Evolutionary conservation across 225 moss, liverwort and hornwort genomes (phyloP), one percentile per base, ranked within the genome.

Genomic region (Straminergon stramineum): DNA sequence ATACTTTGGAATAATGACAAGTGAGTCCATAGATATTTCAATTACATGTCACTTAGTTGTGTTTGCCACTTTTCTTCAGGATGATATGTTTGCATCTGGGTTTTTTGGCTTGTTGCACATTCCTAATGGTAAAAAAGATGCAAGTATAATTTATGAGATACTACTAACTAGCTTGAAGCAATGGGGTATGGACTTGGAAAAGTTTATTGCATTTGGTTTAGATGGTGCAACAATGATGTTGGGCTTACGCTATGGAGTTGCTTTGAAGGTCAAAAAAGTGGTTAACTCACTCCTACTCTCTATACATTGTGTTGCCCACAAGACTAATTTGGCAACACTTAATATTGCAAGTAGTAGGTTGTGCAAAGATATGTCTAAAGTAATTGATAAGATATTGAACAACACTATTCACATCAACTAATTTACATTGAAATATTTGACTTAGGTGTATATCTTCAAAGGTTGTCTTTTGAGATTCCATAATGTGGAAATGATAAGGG

Each of bases 271-370:
- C 65, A 34, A 66, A 37, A 67, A 68, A 37, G 68, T 37, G 10
- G 20, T 37, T 68, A 68, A 37, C 0, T 6, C 21, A 68, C 21
- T 68, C 21, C 37, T 68, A 68, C 0, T 68, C 0, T n/a, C 21
- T 68, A n/a, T 37, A 21, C 21, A 20, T 68, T 68, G 21, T n/a
- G 12, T 68, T 1, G 3, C 19, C 12, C 4, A 37, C 6, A 3
- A 0, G n/a, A 68, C 6, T 11, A 68, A 37, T 37, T 68, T 21
- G 18, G 18, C 2, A 66, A 1, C 10, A 66, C 10, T 66, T 66
- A 6, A n/a, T 68, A 12, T 4, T 21, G 0, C 0, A 68, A 0
- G 21, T n/a, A n/a, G n/a, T 69, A 11, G 1, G 2, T 69, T 69
- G 69, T 69, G 7, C 13, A 69, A 69, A 13, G 22, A n/a, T 69